These are phyloP conservation scores for Phytophthora nicotianae DNA, from an alignment of 352 stramenopile species.

Conservation along the genomic window DNA sequence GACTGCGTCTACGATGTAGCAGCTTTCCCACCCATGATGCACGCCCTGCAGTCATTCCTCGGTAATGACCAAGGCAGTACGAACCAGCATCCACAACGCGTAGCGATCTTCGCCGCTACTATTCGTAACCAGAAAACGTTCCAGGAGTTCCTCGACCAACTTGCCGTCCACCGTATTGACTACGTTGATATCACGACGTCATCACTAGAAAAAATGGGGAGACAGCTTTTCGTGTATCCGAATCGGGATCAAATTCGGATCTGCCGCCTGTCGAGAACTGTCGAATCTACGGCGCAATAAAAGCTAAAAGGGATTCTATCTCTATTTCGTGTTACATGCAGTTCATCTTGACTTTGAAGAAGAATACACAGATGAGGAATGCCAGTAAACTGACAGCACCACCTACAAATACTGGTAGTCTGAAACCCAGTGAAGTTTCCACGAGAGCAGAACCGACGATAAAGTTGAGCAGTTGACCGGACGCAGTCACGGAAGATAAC, in stretches of 20 bases:
- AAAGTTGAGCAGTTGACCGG: conserved; percentile 63
- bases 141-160: conserved; percentile 69
- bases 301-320: neutral
- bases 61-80: conserved; percentile 13
- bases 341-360: conserved; percentile 53
- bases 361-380: conserved; percentile 37
- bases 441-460: conserved; percentile 48
- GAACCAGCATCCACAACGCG: conserved; percentile 17
- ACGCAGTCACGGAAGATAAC: conserved; percentile 57
- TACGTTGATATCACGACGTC: conserved; percentile 69
- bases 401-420: conserved; percentile 47
- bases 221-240: conserved; percentile 56
- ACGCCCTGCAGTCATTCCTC: conserved; percentile 66
- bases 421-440: conserved; percentile 45
- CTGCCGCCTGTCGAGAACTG: conserved; percentile 52
- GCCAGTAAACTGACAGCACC: conserved; percentile 41
- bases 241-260: conserved; percentile 77
- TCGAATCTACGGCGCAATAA: conserved; percentile 7
- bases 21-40: conserved; percentile 61
- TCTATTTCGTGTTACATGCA: conserved; percentile 33
- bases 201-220: conserved; percentile 47
- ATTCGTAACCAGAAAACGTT: conserved; percentile 82
- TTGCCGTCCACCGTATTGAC: conserved; percentile 53
- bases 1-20: conserved; percentile 82
- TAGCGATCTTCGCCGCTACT: conserved; percentile 79